phyloP scores from a whole-genome alignment of 306 rosid genomes.

The Casuarina cunninghamiana region DNA sequence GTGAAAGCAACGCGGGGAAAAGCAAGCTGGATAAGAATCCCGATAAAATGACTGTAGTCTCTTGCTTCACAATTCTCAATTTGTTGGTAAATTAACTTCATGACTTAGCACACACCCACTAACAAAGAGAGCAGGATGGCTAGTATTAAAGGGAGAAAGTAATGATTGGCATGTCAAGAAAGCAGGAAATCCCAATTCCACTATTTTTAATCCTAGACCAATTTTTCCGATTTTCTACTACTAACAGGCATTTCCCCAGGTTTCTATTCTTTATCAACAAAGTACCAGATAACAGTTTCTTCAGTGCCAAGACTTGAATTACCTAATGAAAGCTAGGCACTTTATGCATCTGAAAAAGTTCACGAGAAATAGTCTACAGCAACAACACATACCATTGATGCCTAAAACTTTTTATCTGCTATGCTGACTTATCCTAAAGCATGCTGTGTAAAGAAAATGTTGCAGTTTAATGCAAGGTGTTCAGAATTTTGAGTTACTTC shows the following conservation, averaged over 20 bases:
- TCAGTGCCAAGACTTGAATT: background rate
- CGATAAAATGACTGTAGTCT: background rate
- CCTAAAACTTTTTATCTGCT: background rate
- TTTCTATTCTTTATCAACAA: background rate
- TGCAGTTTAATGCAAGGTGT: background rate
- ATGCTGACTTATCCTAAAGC: background rate
- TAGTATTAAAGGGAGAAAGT: background rate
- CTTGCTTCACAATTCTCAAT: background rate
- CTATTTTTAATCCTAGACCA: background rate
- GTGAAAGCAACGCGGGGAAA: background rate
- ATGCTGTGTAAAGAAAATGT: background rate
- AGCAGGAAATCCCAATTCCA: background rate
- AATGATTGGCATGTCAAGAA: background rate
- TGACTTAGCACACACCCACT: background rate
- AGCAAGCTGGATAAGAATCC: background rate
- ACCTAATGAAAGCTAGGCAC: background rate
- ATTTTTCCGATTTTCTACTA: background rate
- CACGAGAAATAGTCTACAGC: background rate
- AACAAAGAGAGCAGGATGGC: background rate
- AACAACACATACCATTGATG: background rate
- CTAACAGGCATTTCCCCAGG: background rate
- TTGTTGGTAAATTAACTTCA: background rate
- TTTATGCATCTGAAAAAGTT: background rate
- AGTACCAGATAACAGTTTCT: background rate
- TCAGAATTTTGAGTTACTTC: slow-evolving; percentile 11